These are phyloP conservation scores for Paecilomyces fulvus DNA, from an alignment of 2,329 filamentous ascomycete species.

Conservation along the genomic window DNA sequence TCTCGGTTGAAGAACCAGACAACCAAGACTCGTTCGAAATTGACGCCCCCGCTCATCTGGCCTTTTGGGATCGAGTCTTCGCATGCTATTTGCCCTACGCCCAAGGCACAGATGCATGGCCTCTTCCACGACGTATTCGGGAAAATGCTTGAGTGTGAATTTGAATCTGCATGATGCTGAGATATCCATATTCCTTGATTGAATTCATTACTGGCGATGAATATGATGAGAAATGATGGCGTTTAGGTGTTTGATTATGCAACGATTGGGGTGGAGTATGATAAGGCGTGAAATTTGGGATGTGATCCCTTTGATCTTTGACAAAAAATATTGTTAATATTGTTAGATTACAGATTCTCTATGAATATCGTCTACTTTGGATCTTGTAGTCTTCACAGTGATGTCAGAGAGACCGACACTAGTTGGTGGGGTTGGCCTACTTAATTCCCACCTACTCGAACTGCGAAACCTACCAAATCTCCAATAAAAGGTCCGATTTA, in stretches of 20 bases:
- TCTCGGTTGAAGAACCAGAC: slow-evolving; percentile 1
- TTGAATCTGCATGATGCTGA: background rate
- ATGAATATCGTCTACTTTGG: background rate
- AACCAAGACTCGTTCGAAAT: slow-evolving; percentile 7
- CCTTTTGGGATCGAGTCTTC: slow-evolving; percentile 6
- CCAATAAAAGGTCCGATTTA: background rate
- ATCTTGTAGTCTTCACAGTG: background rate
- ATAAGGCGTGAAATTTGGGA: background rate
- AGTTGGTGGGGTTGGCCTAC: background rate
- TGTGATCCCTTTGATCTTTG: background rate
- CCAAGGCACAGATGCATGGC: background rate
- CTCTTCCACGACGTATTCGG: background rate
- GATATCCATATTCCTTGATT: too few relatives aligned
- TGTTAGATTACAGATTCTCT: background rate
- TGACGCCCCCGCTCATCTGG: slow-evolving; percentile 4
- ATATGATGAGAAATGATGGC: too few relatives aligned
- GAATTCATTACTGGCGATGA: too few relatives aligned
- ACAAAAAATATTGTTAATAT: too few relatives aligned
- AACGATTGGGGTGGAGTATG: background rate
- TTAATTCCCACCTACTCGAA: background rate
- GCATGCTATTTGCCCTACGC: slow-evolving; percentile 2
- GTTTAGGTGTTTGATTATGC: background rate
- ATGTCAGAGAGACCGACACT: background rate
- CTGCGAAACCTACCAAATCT: background rate
- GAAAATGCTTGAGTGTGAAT: background rate